Evolutionary conservation across 768 basidiomycete genomes (phyloP), one percentile per base, ranked within the genome.

Genomic region (Podaxis sp.): DNA sequence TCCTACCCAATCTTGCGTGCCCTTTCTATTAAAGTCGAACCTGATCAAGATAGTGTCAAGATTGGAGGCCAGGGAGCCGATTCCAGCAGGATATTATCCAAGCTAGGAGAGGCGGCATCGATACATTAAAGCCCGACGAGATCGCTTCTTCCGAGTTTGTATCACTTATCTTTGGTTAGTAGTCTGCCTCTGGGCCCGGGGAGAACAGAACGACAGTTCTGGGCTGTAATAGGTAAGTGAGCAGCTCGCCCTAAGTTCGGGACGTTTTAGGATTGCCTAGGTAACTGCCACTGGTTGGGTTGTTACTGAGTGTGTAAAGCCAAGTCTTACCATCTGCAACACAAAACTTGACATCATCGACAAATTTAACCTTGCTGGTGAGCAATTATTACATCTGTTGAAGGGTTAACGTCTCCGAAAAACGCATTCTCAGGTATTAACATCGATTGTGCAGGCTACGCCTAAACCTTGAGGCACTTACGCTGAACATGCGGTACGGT

Each of bases 271-370:
- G 0, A 5, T 33, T 57, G 15, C 4, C 1, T 28, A 66, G 82
- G 83, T 59, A 89, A 89, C 1, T 90, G 89, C 88, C 82, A 89
- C 0, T 90, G 89, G 88, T 83, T 81, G 20, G 90, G 89, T 41
- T 80, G 82, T 63, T 71, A 77, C 44, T 87, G 81, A 73, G 91
- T 86, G 70, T 88, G 86, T 26, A 76, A 84, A 50, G 81, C 85
- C 1, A 78, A 84, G 60, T 77, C 81, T 17, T 17, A 79, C 74
- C 20, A 68, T 92, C 67, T 80, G 82, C 22, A 74, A 77, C 33
- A 79, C 84, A 12, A 80, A 87, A 66, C 72, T 80, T 17, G 74
- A 68, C 48, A 78, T 84, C 11, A 84, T 90, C 58, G 78, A 81
- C 59, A 73, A 76, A 20, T 87, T 83, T 71, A 78, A 79, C 22